Evolutionary conservation across 305 asterid species (phyloP).

Genomic region (Fraxinus nigra): DNA sequence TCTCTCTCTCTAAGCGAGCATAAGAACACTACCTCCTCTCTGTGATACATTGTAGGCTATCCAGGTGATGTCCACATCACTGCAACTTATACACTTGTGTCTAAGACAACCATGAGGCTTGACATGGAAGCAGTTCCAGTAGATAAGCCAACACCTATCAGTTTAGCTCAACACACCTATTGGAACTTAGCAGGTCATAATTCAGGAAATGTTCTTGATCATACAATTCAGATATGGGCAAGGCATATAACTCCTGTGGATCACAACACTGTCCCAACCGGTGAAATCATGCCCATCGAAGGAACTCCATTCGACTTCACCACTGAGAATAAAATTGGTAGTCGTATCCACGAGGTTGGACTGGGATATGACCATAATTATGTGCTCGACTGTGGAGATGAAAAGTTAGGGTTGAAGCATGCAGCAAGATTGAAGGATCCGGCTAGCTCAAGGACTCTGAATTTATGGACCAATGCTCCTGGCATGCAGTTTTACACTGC

Average conservation of each 20-base stretch:
- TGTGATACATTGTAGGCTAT: constrained; percentile 53
- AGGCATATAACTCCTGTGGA: constrained; percentile 80
- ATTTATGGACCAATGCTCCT: constrained; percentile 88
- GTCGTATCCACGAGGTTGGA: constrained; percentile 73
- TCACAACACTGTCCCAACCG: constrained; percentile 69
- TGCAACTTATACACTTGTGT: constrained; percentile 69
- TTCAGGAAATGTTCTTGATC: constrained; percentile 66
- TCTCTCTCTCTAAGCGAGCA: background rate
- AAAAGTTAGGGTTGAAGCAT: constrained; percentile 64
- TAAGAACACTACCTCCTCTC: background rate
- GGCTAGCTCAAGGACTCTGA: constrained; percentile 65
- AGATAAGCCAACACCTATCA: constrained; percentile 82
- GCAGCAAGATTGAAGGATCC: constrained; percentile 84
- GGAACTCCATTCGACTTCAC: constrained; percentile 88
- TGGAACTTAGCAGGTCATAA: constrained; percentile 89
- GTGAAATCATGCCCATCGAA: constrained; percentile 71
- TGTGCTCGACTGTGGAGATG: constrained; percentile 72
- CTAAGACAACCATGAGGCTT: constrained; percentile 73
- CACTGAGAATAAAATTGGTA: constrained; percentile 56
- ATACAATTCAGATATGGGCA: constrained; percentile 70
- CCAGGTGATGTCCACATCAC: constrained; percentile 78
- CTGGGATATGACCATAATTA: constrained; percentile 92
- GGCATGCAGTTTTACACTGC: constrained; percentile 98
- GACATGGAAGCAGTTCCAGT: constrained; percentile 88
- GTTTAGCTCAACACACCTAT: constrained; percentile 90